Evolutionary conservation across 345 rosid genomes (phyloP).

Genomic region (Salix koriyanagi): DNA sequence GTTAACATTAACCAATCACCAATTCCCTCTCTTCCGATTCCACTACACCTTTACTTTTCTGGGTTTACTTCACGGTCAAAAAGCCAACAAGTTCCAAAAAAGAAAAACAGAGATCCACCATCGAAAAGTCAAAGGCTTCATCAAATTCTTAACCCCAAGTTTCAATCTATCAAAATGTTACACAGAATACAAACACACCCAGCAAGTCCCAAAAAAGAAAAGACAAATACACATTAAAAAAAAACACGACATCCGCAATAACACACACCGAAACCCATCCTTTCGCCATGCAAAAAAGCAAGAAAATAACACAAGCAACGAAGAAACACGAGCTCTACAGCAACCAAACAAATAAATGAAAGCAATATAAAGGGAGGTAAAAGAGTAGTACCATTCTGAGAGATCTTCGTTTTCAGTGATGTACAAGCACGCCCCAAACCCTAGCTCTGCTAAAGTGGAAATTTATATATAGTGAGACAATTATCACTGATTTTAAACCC

Average conservation of each 20-base stretch:
- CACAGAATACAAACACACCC: background rate
- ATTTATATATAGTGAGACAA: background rate
- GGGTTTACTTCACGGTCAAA: background rate
- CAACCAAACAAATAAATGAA: background rate
- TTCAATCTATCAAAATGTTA: background rate
- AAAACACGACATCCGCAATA: background rate
- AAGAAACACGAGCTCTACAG: background rate
- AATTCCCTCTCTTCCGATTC: background rate
- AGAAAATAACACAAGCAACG: background rate
- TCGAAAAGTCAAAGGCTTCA: background rate
- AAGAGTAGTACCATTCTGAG: background rate
- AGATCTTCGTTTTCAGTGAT: background rate
- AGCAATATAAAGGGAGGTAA: background rate
- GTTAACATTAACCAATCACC: background rate
- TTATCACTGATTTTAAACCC: conserved; percentile 1
- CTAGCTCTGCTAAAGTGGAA: background rate
- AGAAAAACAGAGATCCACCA: background rate
- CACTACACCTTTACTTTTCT: background rate
- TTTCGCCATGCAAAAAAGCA: background rate
- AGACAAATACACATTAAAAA: background rate
- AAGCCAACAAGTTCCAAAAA: background rate
- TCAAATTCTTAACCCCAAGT: background rate
- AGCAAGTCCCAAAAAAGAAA: background rate
- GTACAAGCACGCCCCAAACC: background rate
- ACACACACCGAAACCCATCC: background rate